These are phyloP conservation scores for Pseudogymnoascus sp. DNA, from an alignment of 2,329 filamentous ascomycete genomes.

Conservation along the genomic window DNA sequence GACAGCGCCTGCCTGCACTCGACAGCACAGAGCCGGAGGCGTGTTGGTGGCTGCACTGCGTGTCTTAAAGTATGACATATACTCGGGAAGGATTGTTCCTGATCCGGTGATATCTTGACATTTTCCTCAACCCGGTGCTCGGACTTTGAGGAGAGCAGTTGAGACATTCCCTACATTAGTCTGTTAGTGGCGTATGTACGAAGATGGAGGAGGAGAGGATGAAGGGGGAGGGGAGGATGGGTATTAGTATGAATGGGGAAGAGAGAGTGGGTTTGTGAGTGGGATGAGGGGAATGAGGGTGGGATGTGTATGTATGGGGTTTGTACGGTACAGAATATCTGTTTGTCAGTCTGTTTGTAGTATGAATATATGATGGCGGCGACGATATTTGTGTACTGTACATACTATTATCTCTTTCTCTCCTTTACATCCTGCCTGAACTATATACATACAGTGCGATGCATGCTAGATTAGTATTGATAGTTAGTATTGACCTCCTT, in stretches of 20 bases:
- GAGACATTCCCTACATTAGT: slow-evolving; percentile 2
- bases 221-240: neutral
- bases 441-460: neutral
- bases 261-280: too few relatives aligned
- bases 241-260: neutral
- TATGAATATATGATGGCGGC: neutral
- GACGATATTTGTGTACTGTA: neutral
- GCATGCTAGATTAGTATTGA: too few relatives aligned
- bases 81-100: slow-evolving; percentile 3
- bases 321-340: slow-evolving; percentile 3
- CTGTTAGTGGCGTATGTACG: neutral
- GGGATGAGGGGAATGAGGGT: neutral
- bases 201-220: neutral
- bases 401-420: neutral
- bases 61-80: slow-evolving; percentile 6
- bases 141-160: neutral
- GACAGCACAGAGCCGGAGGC: neutral
- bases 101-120: neutral
- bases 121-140: slow-evolving; percentile 2
- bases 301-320: neutral
- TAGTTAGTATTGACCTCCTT: too few relatives aligned
- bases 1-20: neutral
- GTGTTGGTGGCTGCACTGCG: slow-evolving; percentile 1
- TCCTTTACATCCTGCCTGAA: neutral
- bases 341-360: neutral